These are phyloP conservation scores for Talaromyces rugulosus DNA, from an alignment of 2,329 filamentous ascomycete species.

Conservation along the genomic window DNA sequence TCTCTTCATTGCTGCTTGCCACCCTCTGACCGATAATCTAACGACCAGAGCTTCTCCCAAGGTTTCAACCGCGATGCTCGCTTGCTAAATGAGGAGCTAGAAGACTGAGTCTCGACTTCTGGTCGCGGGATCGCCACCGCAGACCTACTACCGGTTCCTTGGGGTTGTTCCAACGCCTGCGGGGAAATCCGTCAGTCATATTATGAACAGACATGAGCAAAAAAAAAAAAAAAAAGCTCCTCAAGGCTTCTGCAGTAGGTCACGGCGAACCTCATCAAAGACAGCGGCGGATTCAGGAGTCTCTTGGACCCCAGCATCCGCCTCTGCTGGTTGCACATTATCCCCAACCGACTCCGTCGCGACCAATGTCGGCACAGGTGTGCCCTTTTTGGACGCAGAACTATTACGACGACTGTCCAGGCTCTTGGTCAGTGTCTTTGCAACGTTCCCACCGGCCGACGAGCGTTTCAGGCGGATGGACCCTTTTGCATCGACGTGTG, in stretches of 20 bases:
- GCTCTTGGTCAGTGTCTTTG: slow-evolving; percentile 77
- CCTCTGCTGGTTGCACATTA: slow-evolving; percentile 31
- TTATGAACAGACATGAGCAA: not conserved
- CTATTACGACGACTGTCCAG: slow-evolving; percentile 89
- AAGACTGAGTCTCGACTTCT: not conserved
- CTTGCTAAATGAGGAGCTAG: slow-evolving; percentile 4
- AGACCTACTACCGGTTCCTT: not conserved
- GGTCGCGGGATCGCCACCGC: not conserved
- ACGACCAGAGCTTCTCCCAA: slow-evolving; percentile 13
- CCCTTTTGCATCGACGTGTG: slow-evolving; percentile 80
- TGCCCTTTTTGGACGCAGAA: slow-evolving; percentile 73
- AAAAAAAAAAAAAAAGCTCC: not conserved
- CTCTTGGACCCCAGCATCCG: slow-evolving; percentile 28
- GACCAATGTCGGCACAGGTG: slow-evolving; percentile 25
- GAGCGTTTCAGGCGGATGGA: slow-evolving; percentile 50
- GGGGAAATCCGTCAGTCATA: not conserved
- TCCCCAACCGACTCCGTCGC: slow-evolving; percentile 33
- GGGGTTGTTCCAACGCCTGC: slow-evolving; percentile 6
- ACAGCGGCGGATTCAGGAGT: slow-evolving; percentile 35
- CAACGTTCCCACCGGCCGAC: slow-evolving; percentile 65
- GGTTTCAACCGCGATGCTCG: slow-evolving; percentile 8
- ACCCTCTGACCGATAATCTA: slow-evolving; percentile 11
- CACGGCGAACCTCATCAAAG: slow-evolving; percentile 47
- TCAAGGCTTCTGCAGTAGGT: slow-evolving; percentile 43
- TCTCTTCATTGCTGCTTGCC: slow-evolving; percentile 8